These are phyloP conservation scores for Hansenula sp. DNA, from an alignment of 1,139 yeast genomes.

Conservation along the genomic window DNA sequence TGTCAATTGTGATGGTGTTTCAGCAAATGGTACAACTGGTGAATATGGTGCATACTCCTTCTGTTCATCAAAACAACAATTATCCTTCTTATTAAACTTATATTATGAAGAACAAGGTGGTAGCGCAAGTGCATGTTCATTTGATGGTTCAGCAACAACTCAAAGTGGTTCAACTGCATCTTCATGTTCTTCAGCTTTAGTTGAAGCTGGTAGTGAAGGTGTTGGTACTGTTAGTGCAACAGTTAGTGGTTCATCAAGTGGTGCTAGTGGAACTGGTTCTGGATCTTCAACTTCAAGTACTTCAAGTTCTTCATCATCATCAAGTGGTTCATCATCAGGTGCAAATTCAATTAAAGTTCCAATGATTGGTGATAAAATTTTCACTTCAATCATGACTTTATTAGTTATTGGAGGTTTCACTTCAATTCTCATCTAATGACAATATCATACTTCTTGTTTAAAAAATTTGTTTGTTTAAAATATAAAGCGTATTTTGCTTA, in stretches of 20 bases:
- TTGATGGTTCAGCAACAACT: conserved; percentile 58
- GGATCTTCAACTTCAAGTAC: conserved; percentile 27
- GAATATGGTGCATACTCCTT: conserved; percentile 62
- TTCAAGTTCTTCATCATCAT: conserved; percentile 25
- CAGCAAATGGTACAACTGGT: conserved; percentile 56
- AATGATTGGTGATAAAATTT: conserved; percentile 17
- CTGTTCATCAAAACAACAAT: conserved; percentile 59
- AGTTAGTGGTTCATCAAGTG: conserved; percentile 35
- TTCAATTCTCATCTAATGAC: conserved; percentile 1
- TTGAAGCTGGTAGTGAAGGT: conserved; percentile 46
- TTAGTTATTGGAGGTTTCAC: neutral
- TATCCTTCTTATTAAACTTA: conserved; percentile 58
- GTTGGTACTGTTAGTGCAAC: conserved; percentile 38
- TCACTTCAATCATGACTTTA: conserved; percentile 4
- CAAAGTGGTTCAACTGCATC: conserved; percentile 48
- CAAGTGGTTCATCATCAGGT: conserved; percentile 22
- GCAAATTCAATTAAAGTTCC: conserved; percentile 17
- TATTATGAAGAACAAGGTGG: conserved; percentile 49
- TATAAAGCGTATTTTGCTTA: neutral
- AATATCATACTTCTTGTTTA: neutral
- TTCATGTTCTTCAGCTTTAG: conserved; percentile 33
- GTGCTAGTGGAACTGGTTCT: conserved; percentile 32
- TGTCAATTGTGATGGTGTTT: conserved; percentile 50
- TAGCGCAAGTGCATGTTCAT: conserved; percentile 51
- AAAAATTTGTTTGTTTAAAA: neutral